Percentiles rank a stretch among this genome's conserved stretches.
Evolutionary conservation across 192 early-diverging fungal genomes (phyloP).

Genomic region (Coemansia sp.): DNA sequence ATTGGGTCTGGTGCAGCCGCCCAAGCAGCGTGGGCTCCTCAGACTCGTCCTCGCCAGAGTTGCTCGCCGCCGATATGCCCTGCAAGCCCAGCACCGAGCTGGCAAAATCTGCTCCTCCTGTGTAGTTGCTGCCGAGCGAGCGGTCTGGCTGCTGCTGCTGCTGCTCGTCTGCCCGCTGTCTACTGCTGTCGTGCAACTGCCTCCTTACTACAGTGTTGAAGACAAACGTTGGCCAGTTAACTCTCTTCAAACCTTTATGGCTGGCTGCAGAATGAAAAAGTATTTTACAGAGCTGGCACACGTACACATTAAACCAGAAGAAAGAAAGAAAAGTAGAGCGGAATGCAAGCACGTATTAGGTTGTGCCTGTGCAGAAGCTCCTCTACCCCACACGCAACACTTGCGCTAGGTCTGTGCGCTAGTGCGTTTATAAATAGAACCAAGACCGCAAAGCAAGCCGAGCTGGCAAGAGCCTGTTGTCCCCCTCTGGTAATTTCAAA

Average conservation of each 20-base stretch:
- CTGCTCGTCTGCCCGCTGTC: not conserved
- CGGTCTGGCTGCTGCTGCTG: not conserved
- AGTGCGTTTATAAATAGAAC: not conserved
- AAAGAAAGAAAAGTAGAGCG: not conserved
- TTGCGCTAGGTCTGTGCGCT: not conserved
- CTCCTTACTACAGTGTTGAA: not conserved
- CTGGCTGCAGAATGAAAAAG: not conserved
- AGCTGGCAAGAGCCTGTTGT: not conserved
- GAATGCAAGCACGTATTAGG: not conserved
- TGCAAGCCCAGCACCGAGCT: not conserved
- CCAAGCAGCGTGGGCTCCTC: conserved; percentile 13
- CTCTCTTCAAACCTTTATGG: not conserved
- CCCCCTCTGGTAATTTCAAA: not conserved
- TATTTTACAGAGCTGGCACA: not conserved
- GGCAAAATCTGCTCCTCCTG: not conserved
- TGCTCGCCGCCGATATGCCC: not conserved
- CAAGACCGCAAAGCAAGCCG: not conserved
- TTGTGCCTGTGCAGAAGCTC: not conserved
- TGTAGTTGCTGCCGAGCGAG: not conserved
- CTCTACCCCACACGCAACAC: not conserved
- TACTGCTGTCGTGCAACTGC: conserved; percentile 3
- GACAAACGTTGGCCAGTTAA: conserved; percentile 1
- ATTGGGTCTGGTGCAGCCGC: conserved; percentile 13
- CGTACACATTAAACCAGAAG: not conserved
- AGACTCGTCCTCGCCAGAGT: not conserved